A percentile compares a stretch with the other conserved stretches of the same genome.
Conservation (phyloP, 805 yeast species). For the Saccharomycopsis sp. region DNA sequence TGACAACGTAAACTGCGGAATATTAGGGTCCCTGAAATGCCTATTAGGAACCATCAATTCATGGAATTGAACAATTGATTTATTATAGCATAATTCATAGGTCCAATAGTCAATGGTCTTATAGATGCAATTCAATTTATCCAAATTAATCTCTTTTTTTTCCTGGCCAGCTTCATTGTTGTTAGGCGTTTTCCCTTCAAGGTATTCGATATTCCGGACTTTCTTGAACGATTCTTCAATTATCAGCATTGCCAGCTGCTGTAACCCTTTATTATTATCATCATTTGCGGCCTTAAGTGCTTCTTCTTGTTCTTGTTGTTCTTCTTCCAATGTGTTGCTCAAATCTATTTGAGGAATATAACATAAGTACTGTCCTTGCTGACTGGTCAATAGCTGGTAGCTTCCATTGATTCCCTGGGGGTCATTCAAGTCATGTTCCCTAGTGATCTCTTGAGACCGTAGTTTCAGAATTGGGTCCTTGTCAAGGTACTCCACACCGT, state of each 20-base stretch:
- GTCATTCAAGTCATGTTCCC: not conserved
- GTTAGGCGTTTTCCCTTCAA: not conserved
- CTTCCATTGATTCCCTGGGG: no score
- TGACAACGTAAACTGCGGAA: conserved; percentile 6
- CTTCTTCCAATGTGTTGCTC: not conserved
- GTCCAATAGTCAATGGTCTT: conserved; percentile 18
- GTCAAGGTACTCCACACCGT: not conserved
- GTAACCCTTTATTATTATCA: not conserved
- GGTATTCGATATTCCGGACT: no score
- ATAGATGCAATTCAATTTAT: conserved; percentile 10
- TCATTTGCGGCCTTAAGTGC: not conserved
- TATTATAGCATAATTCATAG: conserved; percentile 17
- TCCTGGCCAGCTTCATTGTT: not conserved
- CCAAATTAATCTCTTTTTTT: no score
- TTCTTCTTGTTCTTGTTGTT: conserved; percentile 1
- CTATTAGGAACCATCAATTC: not conserved
- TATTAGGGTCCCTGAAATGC: conserved; percentile 1
- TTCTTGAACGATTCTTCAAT: not conserved
- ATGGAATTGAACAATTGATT: conserved; percentile 16
- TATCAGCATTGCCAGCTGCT: not conserved
- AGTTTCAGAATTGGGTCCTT: not conserved
- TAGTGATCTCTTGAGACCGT: not conserved
- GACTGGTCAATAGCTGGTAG: no score
- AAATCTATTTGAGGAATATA: not conserved
- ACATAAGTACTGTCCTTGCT: conserved; percentile 4